A percentile compares a stretch with the other conserved stretches of the same genome.
These are phyloP conservation scores for Pichia inconspicua DNA, from an alignment of 1,139 yeast species.

Conservation along the genomic window DNA sequence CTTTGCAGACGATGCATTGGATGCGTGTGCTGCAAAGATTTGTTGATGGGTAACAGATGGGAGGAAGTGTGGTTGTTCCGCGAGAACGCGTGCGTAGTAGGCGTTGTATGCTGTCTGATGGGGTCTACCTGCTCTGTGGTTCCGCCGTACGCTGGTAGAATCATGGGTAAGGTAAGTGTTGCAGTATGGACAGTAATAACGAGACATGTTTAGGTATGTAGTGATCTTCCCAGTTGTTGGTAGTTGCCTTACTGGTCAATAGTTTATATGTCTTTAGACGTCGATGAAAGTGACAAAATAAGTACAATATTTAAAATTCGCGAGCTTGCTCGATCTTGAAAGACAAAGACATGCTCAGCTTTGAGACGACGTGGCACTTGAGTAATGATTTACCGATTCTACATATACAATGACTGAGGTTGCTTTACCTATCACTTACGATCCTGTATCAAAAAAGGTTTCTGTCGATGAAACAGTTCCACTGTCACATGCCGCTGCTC, in stretches of 20 bases:
- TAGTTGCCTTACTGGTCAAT: too few relatives aligned
- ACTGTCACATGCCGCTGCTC: conserved; percentile 24
- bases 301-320: too few relatives aligned
- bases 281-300: too few relatives aligned
- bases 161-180: conserved; percentile 81
- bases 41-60: not conserved
- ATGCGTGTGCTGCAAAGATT: not conserved
- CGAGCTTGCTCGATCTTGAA: too few relatives aligned
- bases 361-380: too few relatives aligned
- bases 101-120: conserved; percentile 71
- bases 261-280: too few relatives aligned
- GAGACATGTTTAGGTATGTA: conserved; percentile 33
- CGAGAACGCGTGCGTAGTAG: conserved; percentile 29
- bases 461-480: conserved; percentile 18
- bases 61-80: conserved; percentile 4
- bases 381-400: too few relatives aligned
- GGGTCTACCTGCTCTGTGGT: conserved; percentile 74
- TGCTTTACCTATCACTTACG: conserved; percentile 26
- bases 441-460: conserved; percentile 24
- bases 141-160: conserved; percentile 76
- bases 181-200: conserved; percentile 82
- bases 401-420: conserved; percentile 5
- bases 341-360: too few relatives aligned
- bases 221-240: too few relatives aligned
- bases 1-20: not conserved